phyloP scores from a whole-genome alignment of 768 basidiomycete genomes.

The Kwoniella sp. region DNA sequence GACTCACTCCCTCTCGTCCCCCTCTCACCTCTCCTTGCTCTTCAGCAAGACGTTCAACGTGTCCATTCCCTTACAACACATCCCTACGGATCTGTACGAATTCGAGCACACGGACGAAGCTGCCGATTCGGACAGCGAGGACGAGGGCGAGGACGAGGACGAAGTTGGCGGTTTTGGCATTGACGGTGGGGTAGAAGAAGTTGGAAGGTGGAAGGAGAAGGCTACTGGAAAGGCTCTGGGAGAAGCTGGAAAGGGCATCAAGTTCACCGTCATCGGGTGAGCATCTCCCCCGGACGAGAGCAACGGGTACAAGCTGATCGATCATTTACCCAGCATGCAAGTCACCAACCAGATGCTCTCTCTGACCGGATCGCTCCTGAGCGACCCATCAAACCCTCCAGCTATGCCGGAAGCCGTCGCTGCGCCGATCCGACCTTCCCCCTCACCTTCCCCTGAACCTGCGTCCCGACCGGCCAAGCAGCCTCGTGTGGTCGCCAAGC shows the following conservation, averaged over 20 bases:
- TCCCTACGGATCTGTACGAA: slow-evolving; percentile 71
- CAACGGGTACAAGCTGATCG: neutral
- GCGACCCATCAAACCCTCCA: slow-evolving; percentile 35
- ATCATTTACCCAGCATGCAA: slow-evolving; percentile 59
- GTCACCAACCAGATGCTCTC: slow-evolving; percentile 93
- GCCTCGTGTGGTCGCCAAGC: neutral
- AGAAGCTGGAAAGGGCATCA: slow-evolving; percentile 61
- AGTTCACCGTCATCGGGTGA: slow-evolving; percentile 86
- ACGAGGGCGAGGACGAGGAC: slow-evolving; percentile 19
- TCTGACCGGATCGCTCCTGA: slow-evolving; percentile 58
- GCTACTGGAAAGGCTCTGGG: slow-evolving; percentile 67
- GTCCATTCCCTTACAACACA: slow-evolving; percentile 87
- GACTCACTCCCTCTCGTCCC: slow-evolving; percentile 81
- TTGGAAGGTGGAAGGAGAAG: slow-evolving; percentile 76
- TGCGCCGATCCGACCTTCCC: slow-evolving; percentile 8
- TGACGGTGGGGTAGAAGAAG: slow-evolving; percentile 53
- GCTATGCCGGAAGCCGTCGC: slow-evolving; percentile 16
- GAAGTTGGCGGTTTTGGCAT: slow-evolving; percentile 5
- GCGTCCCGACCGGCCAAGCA: slow-evolving; percentile 14
- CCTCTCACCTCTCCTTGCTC: slow-evolving; percentile 85
- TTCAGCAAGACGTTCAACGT: slow-evolving; percentile 90
- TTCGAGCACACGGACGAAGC: slow-evolving; percentile 67
- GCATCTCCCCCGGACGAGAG: slow-evolving; percentile 25
- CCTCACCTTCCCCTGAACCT: slow-evolving; percentile 26
- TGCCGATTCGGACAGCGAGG: slow-evolving; percentile 32